Conservation (phyloP, 2,329 filamentous ascomycete genomes). For the Cordyceps farinosa region DNA sequence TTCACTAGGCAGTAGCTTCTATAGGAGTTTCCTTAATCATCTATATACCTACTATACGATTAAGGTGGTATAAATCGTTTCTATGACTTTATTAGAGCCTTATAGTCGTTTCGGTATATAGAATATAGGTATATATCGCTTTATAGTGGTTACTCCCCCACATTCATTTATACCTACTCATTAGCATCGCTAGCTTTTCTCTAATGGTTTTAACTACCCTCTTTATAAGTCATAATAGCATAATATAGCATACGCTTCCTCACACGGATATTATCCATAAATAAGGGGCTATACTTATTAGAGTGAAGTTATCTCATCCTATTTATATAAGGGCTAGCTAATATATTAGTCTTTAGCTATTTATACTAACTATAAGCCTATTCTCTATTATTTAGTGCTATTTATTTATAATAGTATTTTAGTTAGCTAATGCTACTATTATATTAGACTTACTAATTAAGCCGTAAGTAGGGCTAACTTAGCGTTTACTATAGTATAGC, state of each 20-base stretch:
- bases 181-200: neutral
- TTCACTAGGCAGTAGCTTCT: neutral
- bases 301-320: neutral
- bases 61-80: constrained; percentile 8
- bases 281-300: neutral
- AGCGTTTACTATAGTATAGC: too few species aligned
- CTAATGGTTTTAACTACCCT: neutral
- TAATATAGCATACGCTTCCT: neutral
- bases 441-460: neutral
- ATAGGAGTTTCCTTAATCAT: neutral
- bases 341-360: neutral
- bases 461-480: neutral
- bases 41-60: neutral
- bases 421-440: neutral
- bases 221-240: neutral
- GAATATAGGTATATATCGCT: constrained; percentile 15
- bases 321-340: neutral
- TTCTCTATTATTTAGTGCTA: neutral
- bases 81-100: constrained; percentile 15
- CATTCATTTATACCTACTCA: constrained; percentile 9
- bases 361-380: neutral
- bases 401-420: neutral
- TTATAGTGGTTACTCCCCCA: neutral
- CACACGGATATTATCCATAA: neutral
- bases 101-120: constrained; percentile 13